Conservation (phyloP, 805 yeast species). For the Yamadazyma paraphyllophila region DNA sequence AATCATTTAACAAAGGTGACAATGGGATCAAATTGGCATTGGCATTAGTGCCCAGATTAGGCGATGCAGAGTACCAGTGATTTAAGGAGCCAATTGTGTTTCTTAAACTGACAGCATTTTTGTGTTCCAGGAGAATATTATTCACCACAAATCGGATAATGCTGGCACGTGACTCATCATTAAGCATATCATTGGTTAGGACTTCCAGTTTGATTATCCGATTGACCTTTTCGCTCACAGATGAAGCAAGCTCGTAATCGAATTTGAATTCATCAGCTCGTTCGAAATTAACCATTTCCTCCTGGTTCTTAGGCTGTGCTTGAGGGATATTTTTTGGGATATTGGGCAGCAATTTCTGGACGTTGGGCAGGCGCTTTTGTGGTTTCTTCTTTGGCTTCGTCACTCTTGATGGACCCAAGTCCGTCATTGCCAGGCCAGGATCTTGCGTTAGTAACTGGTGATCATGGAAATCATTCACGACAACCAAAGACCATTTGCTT, state of each 20-base stretch:
- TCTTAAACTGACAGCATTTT: constrained; percentile 4
- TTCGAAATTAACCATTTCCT: constrained; percentile 3
- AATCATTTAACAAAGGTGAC: constrained; percentile 28
- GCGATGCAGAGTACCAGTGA: constrained; percentile 11
- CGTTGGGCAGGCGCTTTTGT: neutral
- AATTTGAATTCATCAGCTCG: constrained; percentile 4
- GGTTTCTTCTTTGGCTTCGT: neutral
- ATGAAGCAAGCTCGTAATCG: constrained; percentile 7
- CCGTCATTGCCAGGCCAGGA: neutral
- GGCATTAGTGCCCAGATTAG: constrained; percentile 5
- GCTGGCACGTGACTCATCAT: constrained; percentile 10
- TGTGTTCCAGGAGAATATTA: constrained; percentile 8
- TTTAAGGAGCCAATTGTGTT: constrained; percentile 1
- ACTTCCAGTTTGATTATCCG: constrained; percentile 8
- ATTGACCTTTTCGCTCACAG: constrained; percentile 9
- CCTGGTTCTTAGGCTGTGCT: neutral
- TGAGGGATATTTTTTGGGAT: neutral
- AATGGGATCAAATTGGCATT: constrained; percentile 25
- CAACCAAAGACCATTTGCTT: constrained; percentile 57
- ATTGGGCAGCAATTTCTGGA: neutral
- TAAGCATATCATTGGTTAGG: constrained; percentile 3
- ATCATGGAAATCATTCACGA: constrained; percentile 59
- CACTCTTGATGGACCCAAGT: neutral
- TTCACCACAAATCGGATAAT: constrained; percentile 7
- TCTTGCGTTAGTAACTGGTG: constrained; percentile 29